These are phyloP conservation scores for Chlamydomonas applanata DNA, from an alignment of 139 green algal species.

Conservation along the genomic window DNA sequence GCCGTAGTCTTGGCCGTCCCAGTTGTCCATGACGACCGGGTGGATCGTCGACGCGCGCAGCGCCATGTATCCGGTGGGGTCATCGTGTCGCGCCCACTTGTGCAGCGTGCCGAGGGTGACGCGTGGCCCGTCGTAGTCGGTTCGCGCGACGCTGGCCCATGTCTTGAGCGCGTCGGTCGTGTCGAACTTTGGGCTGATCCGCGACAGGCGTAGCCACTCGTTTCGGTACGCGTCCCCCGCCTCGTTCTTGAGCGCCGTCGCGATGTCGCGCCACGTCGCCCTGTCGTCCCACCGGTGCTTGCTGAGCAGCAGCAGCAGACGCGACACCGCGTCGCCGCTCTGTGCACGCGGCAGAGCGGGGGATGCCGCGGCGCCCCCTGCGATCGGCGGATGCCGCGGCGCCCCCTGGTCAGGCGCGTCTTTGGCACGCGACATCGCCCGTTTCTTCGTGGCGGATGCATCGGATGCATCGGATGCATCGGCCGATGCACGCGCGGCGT, in stretches of 20 bases:
- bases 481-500: too few species aligned
- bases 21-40: not conserved
- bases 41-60: not conserved
- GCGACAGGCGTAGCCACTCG: not conserved
- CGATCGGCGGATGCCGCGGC: too few species aligned
- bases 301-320: slow-evolving; percentile 2
- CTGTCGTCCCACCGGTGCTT: not conserved
- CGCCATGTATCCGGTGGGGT: too few species aligned
- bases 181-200: not conserved
- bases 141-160: not conserved
- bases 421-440: too few species aligned
- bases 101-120: not conserved
- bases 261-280: not conserved
- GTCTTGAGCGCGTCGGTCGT: not conserved
- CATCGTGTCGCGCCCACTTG: not conserved
- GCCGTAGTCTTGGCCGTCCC: not conserved
- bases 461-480: too few species aligned
- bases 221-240: not conserved
- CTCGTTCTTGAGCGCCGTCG: slow-evolving; percentile 1
- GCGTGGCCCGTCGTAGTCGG: not conserved
- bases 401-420: too few species aligned
- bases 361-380: too few species aligned
- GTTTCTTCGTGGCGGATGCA: too few species aligned
- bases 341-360: too few species aligned
- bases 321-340: too few species aligned